Evolutionary conservation across 805 yeast genomes (phyloP), one percentile per base, ranked within the genome.

Genomic region (Kuraishia cidri): DNA sequence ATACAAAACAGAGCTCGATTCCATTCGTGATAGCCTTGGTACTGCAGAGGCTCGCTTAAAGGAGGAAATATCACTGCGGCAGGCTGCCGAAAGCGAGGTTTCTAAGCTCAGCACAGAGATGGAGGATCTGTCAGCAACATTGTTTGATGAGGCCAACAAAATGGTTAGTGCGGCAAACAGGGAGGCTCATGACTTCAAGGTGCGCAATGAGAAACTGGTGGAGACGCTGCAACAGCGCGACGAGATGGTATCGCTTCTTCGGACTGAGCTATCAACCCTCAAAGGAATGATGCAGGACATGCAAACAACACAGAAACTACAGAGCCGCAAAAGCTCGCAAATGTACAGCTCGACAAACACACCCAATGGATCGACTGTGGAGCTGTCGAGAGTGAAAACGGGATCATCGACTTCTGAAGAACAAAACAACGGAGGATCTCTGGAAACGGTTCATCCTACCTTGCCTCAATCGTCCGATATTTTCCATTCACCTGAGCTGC

Each of bases 111-210:
- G 79, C 39, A 72, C 66, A 21, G 95, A 85, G 49, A 81, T 85
- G 24, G 92, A 83, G 47, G 94, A 84, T 25, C 56, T 85, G 30
- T 73, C 87, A 1, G 84, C 79, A 2, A 74, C 87, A 1, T 57
- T 85, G 21, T 85, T 85, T 48, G 80, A 74, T 40, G 92, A 86
- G 48, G 95, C 95, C 10, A 85, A 85, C 49, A 67, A 69, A 31
- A 83, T 84, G 84, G 95, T 85, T 5, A 74, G 80, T 31, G 73
- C 77, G 39, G 95, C 94, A 0, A 72, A 83, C 38, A 65, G 74
- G 33, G 81, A 79, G 36, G 70, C 78, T 4, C 67, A 77, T 47
- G 74, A 72, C 22, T 64, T 64, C 39, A 75, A 77, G 43, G 54
- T 71, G 31, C 73, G 76, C 42, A 81, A 81, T 44, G 58, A 67